Conservation (phyloP, 2,329 filamentous ascomycete genomes). For the Thielaviopsis populi region DNA sequence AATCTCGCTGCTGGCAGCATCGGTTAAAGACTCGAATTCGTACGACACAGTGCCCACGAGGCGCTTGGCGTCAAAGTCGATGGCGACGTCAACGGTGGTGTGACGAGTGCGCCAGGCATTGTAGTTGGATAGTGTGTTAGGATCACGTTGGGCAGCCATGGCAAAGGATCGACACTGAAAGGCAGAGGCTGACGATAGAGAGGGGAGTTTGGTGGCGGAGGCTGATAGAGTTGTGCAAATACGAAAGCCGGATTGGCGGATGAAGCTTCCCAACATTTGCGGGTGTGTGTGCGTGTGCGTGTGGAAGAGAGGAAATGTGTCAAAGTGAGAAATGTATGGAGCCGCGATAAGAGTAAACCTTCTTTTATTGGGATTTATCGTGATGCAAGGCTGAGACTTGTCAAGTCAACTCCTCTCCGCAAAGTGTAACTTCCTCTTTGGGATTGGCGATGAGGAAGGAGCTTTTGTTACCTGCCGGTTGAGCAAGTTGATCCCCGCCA, state of each 20-base stretch:
- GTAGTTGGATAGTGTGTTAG: constrained; percentile 86
- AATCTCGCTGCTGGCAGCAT: constrained; percentile 58
- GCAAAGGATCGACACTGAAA: constrained; percentile 1
- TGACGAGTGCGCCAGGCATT: constrained; percentile 73
- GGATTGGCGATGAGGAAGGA: not conserved
- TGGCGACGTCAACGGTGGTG: constrained; percentile 63
- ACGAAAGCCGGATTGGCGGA: constrained; percentile 14
- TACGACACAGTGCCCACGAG: constrained; percentile 65
- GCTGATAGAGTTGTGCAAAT: constrained; percentile 8
- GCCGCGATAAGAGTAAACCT: not conserved
- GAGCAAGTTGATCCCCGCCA: not conserved
- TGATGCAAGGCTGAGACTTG: constrained; percentile 12
- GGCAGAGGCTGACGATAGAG: not conserved
- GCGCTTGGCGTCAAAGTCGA: constrained; percentile 68
- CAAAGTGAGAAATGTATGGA: not conserved
- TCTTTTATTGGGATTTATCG: not conserved
- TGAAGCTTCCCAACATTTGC: constrained; percentile 14
- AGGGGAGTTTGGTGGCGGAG: not conserved
- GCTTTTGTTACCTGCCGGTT: not conserved
- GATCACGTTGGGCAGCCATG: constrained; percentile 44
- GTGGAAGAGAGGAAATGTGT: not conserved
- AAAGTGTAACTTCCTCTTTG: constrained; percentile 15
- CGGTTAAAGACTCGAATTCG: constrained; percentile 60
- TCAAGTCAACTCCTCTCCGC: constrained; percentile 2
- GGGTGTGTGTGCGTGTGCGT: not conserved